Conservation (phyloP, 73 alveolate genomes). For the Paramecium octaurelia region DNA sequence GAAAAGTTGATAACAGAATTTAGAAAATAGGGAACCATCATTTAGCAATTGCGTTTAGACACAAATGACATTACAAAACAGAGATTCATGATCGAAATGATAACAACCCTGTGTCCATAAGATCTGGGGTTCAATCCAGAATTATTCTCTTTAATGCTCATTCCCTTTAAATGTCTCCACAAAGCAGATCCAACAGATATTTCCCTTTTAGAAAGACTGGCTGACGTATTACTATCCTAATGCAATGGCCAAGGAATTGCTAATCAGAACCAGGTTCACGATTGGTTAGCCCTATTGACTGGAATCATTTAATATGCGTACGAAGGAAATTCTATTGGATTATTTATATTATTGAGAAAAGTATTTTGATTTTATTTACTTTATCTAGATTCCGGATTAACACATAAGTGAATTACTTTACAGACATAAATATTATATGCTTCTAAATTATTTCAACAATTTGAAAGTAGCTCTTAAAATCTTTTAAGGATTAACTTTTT, state of each 20-base stretch:
- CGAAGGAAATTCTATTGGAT: conserved; percentile 3
- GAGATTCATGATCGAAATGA: not conserved
- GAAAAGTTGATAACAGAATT: not conserved
- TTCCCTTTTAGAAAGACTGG: not conserved
- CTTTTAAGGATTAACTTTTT: conserved; percentile 9
- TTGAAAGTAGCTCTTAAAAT: not conserved
- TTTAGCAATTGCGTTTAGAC: not conserved
- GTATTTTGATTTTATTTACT: not conserved
- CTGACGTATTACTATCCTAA: not conserved
- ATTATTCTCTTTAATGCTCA: not conserved
- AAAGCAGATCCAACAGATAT: not conserved
- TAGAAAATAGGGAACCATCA: not conserved
- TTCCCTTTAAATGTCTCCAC: not conserved
- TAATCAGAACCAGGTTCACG: not conserved
- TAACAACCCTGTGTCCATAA: not conserved
- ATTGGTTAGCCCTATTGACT: not conserved
- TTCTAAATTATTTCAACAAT: not conserved
- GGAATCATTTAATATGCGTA: not conserved
- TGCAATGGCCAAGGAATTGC: conserved; percentile 9
- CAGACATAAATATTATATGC: not conserved
- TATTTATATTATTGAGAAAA: not conserved
- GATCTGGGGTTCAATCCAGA: conserved; percentile 18
- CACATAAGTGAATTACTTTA: not conserved
- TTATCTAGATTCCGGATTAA: not conserved
- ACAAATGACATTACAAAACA: not conserved